Percentiles rank a stretch among this genome's conserved stretches.
Evolutionary conservation across 345 rosid species (phyloP).

Genomic region (Conringia planisiliqua): DNA sequence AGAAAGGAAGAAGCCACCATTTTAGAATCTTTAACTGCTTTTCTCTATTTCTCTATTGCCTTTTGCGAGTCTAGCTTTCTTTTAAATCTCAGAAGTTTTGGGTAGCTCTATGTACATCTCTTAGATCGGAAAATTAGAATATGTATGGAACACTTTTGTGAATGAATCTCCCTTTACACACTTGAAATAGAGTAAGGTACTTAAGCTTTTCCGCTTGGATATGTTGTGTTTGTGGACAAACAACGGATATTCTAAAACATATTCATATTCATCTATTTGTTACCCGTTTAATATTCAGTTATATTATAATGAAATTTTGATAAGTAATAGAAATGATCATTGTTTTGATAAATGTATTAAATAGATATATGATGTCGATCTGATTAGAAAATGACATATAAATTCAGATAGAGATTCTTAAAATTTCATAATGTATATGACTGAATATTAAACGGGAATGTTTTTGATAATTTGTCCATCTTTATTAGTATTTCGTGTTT

Average conservation of each 20-base stretch:
- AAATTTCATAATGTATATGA: not conserved
- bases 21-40: conserved; percentile 25
- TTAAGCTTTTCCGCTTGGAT: not conserved
- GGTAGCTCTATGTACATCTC: not conserved
- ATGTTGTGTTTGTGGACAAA: not conserved
- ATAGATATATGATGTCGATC: not conserved
- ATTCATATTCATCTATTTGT: not conserved
- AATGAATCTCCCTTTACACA: conserved; percentile 13
- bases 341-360: not conserved
- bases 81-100: conserved; percentile 8
- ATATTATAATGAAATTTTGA: no score
- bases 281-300: no score
- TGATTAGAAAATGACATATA: not conserved
- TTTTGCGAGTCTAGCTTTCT: conserved; percentile 9
- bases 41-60: conserved; percentile 20
- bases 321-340: no score
- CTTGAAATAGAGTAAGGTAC: not conserved
- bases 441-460: not conserved
- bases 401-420: not conserved
- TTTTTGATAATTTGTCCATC: not conserved
- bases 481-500: not conserved
- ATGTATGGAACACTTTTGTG: conserved; percentile 18
- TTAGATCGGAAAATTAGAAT: conserved; percentile 12
- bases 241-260: not conserved
- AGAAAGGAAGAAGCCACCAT: conserved; percentile 34